These are phyloP conservation scores for Trichoderma semiorbis DNA, from an alignment of 2,329 filamentous ascomycete species.

Conservation along the genomic window DNA sequence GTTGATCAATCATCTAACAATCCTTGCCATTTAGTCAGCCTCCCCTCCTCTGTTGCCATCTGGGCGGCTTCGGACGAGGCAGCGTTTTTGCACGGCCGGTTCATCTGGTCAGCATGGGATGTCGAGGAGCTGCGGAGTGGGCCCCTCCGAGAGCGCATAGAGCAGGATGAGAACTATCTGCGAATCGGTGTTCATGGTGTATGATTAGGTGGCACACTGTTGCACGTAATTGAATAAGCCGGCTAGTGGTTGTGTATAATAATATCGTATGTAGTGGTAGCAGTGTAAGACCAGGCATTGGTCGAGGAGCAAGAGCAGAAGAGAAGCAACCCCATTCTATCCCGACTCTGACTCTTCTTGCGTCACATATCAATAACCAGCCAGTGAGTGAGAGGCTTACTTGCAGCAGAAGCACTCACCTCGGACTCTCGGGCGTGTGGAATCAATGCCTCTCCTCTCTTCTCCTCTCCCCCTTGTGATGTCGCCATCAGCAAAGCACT, in stretches of 20 bases:
- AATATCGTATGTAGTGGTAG: background rate
- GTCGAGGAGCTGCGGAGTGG: constrained; percentile 40
- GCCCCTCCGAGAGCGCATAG: constrained; percentile 14
- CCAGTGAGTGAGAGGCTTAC: background rate
- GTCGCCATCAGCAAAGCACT: background rate
- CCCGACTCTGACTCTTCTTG: background rate
- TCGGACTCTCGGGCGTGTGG: background rate
- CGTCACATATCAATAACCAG: background rate
- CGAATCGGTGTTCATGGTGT: constrained; percentile 12
- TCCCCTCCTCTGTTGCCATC: constrained; percentile 38
- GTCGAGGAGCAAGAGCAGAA: background rate
- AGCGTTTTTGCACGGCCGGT: constrained; percentile 42
- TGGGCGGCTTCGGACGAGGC: constrained; percentile 41
- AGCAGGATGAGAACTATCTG: constrained; percentile 2
- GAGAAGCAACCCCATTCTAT: background rate
- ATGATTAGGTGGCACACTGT: background rate
- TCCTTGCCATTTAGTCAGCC: constrained; percentile 16
- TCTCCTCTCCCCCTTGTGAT: background rate
- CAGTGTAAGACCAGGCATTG: background rate
- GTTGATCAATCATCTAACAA: background rate
- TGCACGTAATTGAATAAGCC: background rate
- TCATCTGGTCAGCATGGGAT: constrained; percentile 48
- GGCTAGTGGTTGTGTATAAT: background rate
- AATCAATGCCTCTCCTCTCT: background rate
- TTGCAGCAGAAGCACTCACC: background rate